A percentile compares a stretch with the other conserved stretches of the same genome.
These are phyloP conservation scores for Chenopodium berlandieri DNA, from an alignment of 148 eudicot genomes.

Conservation along the genomic window DNA sequence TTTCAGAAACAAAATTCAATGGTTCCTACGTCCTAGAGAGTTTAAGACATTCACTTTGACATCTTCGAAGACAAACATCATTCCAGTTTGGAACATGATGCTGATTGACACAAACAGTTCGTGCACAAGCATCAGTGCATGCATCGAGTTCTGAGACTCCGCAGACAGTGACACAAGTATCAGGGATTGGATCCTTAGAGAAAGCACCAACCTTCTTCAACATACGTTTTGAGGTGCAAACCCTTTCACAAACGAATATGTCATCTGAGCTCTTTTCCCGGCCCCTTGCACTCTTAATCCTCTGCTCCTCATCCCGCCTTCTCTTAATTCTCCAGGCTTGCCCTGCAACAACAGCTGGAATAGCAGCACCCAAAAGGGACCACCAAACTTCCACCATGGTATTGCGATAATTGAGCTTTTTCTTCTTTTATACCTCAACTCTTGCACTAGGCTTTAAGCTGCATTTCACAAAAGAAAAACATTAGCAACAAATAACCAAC, in stretches of 20 bases:
- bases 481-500: neutral
- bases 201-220: conserved; percentile 62
- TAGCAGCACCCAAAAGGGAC: conserved; percentile 60
- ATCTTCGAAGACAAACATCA: conserved; percentile 53
- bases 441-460: conserved; percentile 11
- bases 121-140: conserved; percentile 64
- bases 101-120: conserved; percentile 62
- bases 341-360: conserved; percentile 54
- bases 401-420: neutral
- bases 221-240: conserved; percentile 66
- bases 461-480: neutral
- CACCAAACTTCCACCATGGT: conserved; percentile 69
- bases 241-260: conserved; percentile 65
- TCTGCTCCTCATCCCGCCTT: conserved; percentile 58
- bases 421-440: neutral
- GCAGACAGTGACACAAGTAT: conserved; percentile 64
- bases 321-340: conserved; percentile 56
- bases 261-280: conserved; percentile 58
- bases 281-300: conserved; percentile 50
- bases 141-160: conserved; percentile 68
- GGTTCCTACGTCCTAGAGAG: conserved; percentile 32
- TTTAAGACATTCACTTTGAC: conserved; percentile 58
- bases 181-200: conserved; percentile 65
- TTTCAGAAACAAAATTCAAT: neutral
- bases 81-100: conserved; percentile 76